Base-by-base conservation (phyloP, 495 filamentous ascomycete genomes). In the Podospora fimiseda region DNA sequence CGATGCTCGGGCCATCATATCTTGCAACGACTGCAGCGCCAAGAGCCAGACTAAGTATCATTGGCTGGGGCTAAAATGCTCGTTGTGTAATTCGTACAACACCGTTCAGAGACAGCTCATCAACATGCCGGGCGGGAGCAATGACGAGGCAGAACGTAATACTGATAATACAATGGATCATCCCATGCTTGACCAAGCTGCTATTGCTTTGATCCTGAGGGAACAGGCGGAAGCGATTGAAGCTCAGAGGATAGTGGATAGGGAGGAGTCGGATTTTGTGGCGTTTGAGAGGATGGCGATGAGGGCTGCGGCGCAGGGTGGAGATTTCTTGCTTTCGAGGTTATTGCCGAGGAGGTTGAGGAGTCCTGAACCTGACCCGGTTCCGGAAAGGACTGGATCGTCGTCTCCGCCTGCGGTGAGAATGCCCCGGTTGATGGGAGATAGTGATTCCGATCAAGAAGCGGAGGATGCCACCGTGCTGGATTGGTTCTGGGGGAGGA, bases 11-110 rank as follows among this genome's bases (percentile, higher is more conserved):
- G 91, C 88, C 41, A 76, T 88, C 44, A 79, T 97, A 45, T 85
- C 86, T 50, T 99, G 93, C 64, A 97, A 97, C 66, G 93, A 99
- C 67, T 99, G 93, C 69, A 83, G 82, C 38, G 86, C 87, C 16
- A 95, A 90, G 65, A 88, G 84, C 42, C 81, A 83, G 27, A 88
- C 90, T 16, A 77, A 81, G 40, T 99, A 94, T 62, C 93, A 99
- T 65, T 99, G 94, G 89, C 71, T 97, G 15, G 93, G 93, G 3
- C 75, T 94, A 21, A 95, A 91, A 71, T 99, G 93, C 67, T 82
- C 81, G 21, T 79, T 89, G 44, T 92, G 89, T 64, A 78, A 83
- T 53, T 90, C 87, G 4, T 93, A 90, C 62, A 94, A 95, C 64
- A 95, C 89, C 13, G 81, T 80, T 6, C 85, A 90, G 65, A 70